Base-by-base conservation (phyloP, 805 yeast species). In the Ogataea pini region DNA sequence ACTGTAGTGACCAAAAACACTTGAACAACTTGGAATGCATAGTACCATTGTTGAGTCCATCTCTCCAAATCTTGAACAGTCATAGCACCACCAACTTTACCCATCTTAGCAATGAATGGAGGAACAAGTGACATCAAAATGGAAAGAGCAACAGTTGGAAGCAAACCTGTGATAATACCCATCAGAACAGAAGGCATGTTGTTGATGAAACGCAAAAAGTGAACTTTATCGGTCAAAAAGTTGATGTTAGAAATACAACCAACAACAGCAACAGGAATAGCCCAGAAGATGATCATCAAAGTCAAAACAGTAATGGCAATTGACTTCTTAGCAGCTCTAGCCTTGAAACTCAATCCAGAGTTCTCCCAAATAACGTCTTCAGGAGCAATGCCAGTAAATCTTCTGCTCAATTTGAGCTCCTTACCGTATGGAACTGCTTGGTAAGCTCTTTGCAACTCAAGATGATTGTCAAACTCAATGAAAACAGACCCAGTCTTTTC, bases 201-300 rank as follows among this genome's bases (percentile, higher is more conserved):
- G 62, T 84, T 72, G 58, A 92, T 78, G 70, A 89, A 94, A 33
- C 75, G 68, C 62, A 92, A 77, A 74, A 88, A 94, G 7, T 74
- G 89, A 25, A 92, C 79, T 54, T 79, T 82, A 31, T 77, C 72
- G 32, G 86, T 88, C 63, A 90, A 74, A 61, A 77, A 84, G 55
- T 85, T 82, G 57, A 92, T 79, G 69, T 92, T 94, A 19, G 98
- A 92, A 55, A 94, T 85, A 58, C 82, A 78, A 79, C 98, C 98
- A 44, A 92, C 96, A 60, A 89, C 90, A n/a, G 97, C 96, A 33
- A 92, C 97, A 8, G 99, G 99, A 59, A 92, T 83, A 36, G 96
- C 84, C 98, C 98, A 92, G 70, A 90, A 89, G 41, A 92, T 79
- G 52, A 92, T 82, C 68, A 85, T 72, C 49, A 80, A 60, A 20